Base-by-base conservation (phyloP, 140 eudicot genomes). In the Bidens hawaiensis region DNA sequence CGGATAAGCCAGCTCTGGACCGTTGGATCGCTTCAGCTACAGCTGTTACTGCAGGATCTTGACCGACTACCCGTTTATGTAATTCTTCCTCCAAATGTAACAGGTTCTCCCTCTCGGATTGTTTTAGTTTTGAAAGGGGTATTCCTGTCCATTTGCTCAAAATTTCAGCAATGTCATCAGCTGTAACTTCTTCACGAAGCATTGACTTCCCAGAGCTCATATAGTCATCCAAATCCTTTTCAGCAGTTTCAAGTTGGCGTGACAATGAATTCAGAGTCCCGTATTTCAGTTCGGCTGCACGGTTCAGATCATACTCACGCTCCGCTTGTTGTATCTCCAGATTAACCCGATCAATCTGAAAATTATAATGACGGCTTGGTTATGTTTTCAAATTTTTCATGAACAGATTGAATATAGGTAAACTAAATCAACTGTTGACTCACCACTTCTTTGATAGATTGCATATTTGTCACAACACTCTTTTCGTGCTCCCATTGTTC, bases 61-160 rank as follows among this genome's bases (percentile, higher is more conserved):
- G 99, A 69, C 99, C 99, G 24, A 94, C 85, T 0, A 94, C 94
- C 22, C 97, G 94, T 57, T 80, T 94, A 55, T 94, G 99, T 19
- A 94, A 64, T 76, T 85, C 95, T 66, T 79, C 78, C 70, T 89
- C 97, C 66, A 88, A 64, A 76, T 81, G 82, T 46, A 88, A 67
- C 2, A 88, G 77, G 70, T 89, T 94, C n/a, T 85, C 94, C 66
- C 95, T 83, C 73, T 94, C 99, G 1, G 97, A 83, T 62, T 94
- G 99, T 76, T 88, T 91, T 4, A 94, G 80, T 76, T 94, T 94
- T 11, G 88, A 88, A 25, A 94, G 84, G 2, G 99, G 99, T 13
- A 94, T 94, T 13, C 99, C 99, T 0, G 99, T 94, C 99, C 99
- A 94, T 75, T 94, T 94, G 70, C 97, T 89, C 26, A 94, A 97